Evolutionary conservation across 1,139 yeast species (phyloP), one percentile per base, ranked within the genome.

Genomic region (Saccharomyces hybrid): DNA sequence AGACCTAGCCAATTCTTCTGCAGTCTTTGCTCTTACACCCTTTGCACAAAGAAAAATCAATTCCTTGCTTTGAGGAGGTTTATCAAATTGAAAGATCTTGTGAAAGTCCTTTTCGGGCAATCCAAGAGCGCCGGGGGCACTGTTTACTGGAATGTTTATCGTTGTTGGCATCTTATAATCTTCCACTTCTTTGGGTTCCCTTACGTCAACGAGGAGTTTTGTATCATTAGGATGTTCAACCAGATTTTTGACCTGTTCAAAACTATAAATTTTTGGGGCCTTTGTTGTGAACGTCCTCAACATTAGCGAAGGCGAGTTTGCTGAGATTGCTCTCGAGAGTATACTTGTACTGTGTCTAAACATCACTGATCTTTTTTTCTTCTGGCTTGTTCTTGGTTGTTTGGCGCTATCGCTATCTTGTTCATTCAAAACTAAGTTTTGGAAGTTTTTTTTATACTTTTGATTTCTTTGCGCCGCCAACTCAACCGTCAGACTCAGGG

Each of bases 91-190:
- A 73, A 91, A 90, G 53, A 81, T 76, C 44, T 86, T 88, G 63
- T 81, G 78, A 66, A 95, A 93, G 61, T 88, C 96, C 53, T 87
- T 95, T 6, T 80, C 78, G 2, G 84, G 73, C 56, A 93, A 78
- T 54, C 88, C 89, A 60, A 93, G 77, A 0, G 98, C 98, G n/a
- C 96, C 96, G 0, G 98, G 98, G 14, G 91, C 81, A 6, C 95
- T 83, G 67, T 89, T 90, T 74, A 84, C 86, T 19, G 99, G 99
- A 56, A 93, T 79, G 69, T 93, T 93, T 59, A 90, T 73, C 11
- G 99, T 85, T 29, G 82, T 80, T 29, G 97, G 97, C 63, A 93
- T 86, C 68, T 78, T 80, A 41, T 89, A 90, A 28, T 80, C 81
- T 23, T 57, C 54, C 29, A 73, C 83, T 72, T 93, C 99, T 48